phyloP scores from a whole-genome alignment of 2,329 filamentous ascomycete genomes.

The Fusarium circinatum region DNA sequence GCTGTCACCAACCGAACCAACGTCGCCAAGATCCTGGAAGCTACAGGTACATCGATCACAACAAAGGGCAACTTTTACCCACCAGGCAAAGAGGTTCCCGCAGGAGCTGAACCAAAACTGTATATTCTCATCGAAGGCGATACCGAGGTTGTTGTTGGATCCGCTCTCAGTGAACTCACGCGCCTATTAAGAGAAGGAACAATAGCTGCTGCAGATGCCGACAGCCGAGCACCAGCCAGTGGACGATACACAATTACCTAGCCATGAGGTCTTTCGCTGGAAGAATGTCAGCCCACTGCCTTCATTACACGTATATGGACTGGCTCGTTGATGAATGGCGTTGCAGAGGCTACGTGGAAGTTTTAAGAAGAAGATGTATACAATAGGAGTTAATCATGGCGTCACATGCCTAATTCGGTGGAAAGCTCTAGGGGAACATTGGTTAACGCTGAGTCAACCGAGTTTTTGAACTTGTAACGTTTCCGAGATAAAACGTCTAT shows the following conservation, averaged over 20 bases:
- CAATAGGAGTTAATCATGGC: constrained; percentile 33
- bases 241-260: constrained; percentile 89
- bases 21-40: constrained; percentile 96
- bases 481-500: background rate
- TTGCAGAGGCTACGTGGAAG: background rate
- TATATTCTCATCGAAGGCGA: constrained; percentile 99
- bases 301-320: background rate
- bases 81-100: constrained; percentile 79
- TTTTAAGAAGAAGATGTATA: constrained; percentile 9
- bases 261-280: background rate
- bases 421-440: background rate
- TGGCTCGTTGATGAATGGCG: background rate
- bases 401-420: background rate
- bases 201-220: constrained; percentile 87
- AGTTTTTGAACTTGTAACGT: background rate
- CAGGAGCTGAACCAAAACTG: constrained; percentile 86
- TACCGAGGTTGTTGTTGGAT: constrained; percentile 90
- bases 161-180: constrained; percentile 90
- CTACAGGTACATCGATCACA: constrained; percentile 94
- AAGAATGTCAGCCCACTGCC: background rate
- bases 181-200: constrained; percentile 90
- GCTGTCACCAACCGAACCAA: constrained; percentile 98
- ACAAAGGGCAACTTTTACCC: constrained; percentile 95
- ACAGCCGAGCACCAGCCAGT: constrained; percentile 79
- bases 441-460: background rate